Evolutionary conservation across 208 protist genomes (phyloP).

Genomic region (Balamuthia mandrillaris): DNA sequence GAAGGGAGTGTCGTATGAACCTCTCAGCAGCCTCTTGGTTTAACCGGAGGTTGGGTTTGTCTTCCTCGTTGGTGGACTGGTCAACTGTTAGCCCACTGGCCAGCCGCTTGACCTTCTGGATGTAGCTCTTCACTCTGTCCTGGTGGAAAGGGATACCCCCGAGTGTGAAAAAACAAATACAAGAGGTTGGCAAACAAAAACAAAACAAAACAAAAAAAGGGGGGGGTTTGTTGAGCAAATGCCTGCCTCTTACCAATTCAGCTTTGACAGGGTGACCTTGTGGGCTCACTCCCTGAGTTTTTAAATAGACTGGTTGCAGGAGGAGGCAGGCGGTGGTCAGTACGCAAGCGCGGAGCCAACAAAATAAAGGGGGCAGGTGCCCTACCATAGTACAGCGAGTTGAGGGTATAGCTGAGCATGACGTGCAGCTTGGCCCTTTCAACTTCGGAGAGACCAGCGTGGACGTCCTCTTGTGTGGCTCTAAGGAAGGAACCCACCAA

Average conservation of each 20-base stretch:
- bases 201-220: too few species aligned
- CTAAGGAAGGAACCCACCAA: too few species aligned
- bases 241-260: background rate
- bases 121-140: slow-evolving; percentile 5
- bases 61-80: too few species aligned
- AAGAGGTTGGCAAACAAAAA: background rate
- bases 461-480: background rate
- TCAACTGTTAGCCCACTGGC: too few species aligned
- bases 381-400: background rate
- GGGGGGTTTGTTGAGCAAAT: too few species aligned
- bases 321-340: background rate
- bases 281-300: background rate
- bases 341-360: too few species aligned
- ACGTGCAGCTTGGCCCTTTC: background rate
- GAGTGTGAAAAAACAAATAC: too few species aligned
- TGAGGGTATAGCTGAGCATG: background rate
- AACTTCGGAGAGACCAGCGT: background rate
- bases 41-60: background rate
- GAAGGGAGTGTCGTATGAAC: background rate
- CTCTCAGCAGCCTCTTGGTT: background rate
- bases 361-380: background rate
- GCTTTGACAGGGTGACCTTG: background rate
- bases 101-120: slow-evolving; percentile 8
- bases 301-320: background rate
- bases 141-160: background rate